phyloP scores from a whole-genome alignment of 352 stramenopile species.

The Phytophthora pistaciae region DNA sequence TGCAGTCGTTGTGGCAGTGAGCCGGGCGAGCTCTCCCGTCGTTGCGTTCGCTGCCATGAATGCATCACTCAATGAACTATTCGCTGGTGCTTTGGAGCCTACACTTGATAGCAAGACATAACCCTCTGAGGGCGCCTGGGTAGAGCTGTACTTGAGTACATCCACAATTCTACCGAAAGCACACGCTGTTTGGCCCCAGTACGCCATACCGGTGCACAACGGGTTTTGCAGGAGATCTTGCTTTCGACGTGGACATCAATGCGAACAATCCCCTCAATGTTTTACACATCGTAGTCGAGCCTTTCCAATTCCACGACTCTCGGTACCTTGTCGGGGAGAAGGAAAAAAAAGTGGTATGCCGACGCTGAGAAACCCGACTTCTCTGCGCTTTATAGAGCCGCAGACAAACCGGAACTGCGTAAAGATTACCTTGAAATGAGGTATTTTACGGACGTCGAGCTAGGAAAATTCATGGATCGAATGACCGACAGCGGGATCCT shows the following conservation, averaged over 20 bases:
- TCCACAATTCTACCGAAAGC: conserved; percentile 49
- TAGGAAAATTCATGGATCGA: conserved; percentile 57
- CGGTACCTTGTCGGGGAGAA: conserved; percentile 51
- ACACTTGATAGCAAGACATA: conserved; percentile 9
- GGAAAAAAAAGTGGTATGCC: conserved; percentile 47
- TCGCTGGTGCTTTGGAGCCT: conserved; percentile 17
- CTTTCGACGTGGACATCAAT: conserved; percentile 49
- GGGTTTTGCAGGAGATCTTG: conserved; percentile 47
- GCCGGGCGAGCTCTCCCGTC: conserved; percentile 12
- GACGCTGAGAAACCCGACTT: conserved; percentile 51
- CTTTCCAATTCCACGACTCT: conserved; percentile 56
- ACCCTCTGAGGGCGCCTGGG: conserved; percentile 4
- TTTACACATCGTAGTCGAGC: conserved; percentile 54
- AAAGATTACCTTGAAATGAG: conserved; percentile 63
- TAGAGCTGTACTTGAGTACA: conserved; percentile 33
- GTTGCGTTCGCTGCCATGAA: conserved; percentile 50
- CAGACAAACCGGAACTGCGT: conserved; percentile 32
- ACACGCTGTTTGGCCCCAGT: conserved; percentile 39
- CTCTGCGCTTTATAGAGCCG: conserved; percentile 43
- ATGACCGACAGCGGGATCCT: conserved; percentile 48
- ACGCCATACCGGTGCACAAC: conserved; percentile 45
- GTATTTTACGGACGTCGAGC: conserved; percentile 57
- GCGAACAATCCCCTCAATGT: conserved; percentile 49
- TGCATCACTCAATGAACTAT: conserved; percentile 42
- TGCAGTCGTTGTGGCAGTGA: conserved; percentile 16